phyloP scores from a whole-genome alignment of 352 stramenopile genomes.

The Pythium pyrilobum region DNA sequence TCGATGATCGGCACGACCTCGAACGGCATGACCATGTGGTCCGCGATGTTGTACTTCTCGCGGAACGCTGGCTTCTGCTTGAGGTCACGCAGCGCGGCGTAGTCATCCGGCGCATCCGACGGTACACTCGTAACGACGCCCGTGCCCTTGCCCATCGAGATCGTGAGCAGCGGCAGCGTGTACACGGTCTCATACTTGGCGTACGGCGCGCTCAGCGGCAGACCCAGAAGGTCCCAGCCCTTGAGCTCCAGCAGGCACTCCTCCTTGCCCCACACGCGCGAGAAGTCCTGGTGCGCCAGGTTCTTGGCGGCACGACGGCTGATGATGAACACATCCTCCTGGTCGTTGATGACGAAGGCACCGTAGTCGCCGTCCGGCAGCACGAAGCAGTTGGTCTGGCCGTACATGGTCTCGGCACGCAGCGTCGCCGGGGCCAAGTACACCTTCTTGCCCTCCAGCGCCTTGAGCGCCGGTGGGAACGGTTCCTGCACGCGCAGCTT shows the following conservation, averaged over 20 bases:
- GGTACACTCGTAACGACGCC: constrained; percentile 99
- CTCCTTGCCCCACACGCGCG: constrained; percentile 84
- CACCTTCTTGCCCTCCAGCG: constrained; percentile 87
- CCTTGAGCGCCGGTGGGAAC: constrained; percentile 68
- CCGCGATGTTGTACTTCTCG: constrained; percentile 97
- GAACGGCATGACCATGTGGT: constrained; percentile 98
- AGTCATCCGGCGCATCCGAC: constrained; percentile 99
- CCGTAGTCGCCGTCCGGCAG: constrained; percentile 98
- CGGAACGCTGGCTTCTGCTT: constrained; percentile 98
- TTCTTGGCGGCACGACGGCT: constrained; percentile 91
- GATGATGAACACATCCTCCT: constrained; percentile 95
- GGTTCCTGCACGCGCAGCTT: constrained; percentile 93
- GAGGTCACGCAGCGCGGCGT: constrained; percentile 97
- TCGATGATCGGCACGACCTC: constrained; percentile 99
- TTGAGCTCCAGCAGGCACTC: constrained; percentile 90
- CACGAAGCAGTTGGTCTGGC: constrained; percentile 99
- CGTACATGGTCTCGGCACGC: constrained; percentile 99
- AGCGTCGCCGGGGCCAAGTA: constrained; percentile 98
- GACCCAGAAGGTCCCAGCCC: constrained; percentile 95
- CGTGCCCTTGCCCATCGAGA: constrained; percentile 99
- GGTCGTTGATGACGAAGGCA: constrained; percentile 94
- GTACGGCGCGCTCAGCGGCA: constrained; percentile 95
- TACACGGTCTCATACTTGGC: constrained; percentile 98
- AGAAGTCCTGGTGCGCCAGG: constrained; percentile 94
- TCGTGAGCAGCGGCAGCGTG: constrained; percentile 98